Evolutionary conservation across 345 rosid species (phyloP).

Genomic region (Linum lewisii): DNA sequence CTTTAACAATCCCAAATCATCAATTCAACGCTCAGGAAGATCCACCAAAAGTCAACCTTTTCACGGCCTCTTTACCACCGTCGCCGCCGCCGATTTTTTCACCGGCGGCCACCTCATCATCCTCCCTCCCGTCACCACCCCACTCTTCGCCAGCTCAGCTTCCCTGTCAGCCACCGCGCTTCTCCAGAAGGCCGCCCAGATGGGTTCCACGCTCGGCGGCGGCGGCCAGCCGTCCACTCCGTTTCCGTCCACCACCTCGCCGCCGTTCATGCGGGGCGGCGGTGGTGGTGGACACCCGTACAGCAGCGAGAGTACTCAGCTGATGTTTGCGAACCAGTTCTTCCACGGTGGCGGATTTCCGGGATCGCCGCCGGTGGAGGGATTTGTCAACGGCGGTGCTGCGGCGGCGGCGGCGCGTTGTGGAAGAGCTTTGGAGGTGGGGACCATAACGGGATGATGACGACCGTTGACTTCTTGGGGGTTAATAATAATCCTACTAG

Average conservation of each 20-base stretch:
- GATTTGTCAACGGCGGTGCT: neutral
- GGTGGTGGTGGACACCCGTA: no score
- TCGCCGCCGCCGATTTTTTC: neutral
- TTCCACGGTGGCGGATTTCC: no score
- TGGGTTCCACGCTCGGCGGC: slow-evolving; percentile 30
- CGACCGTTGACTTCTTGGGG: slow-evolving; percentile 59
- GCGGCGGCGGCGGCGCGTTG: slow-evolving; percentile 3
- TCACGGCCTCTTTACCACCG: neutral
- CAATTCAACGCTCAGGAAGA: neutral
- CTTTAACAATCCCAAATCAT: slow-evolving; percentile 1
- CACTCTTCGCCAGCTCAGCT: slow-evolving; percentile 14
- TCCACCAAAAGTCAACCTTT: neutral
- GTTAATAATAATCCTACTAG: slow-evolving; percentile 2
- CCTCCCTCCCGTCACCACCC: slow-evolving; percentile 19
- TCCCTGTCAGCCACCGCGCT: slow-evolving; percentile 49
- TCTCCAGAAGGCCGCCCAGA: slow-evolving; percentile 47
- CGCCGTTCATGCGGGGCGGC: no score
- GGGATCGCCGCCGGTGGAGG: slow-evolving; percentile 3
- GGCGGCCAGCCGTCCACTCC: neutral
- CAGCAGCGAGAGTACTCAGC: no score
- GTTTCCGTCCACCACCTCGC: no score
- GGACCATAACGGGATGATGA: slow-evolving; percentile 20
- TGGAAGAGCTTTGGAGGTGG: slow-evolving; percentile 17
- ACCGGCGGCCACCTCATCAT: slow-evolving; percentile 9
- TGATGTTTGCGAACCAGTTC: slow-evolving; percentile 10